These are phyloP conservation scores for Pisolithus sp. DNA, from an alignment of 768 basidiomycete species.

Conservation along the genomic window DNA sequence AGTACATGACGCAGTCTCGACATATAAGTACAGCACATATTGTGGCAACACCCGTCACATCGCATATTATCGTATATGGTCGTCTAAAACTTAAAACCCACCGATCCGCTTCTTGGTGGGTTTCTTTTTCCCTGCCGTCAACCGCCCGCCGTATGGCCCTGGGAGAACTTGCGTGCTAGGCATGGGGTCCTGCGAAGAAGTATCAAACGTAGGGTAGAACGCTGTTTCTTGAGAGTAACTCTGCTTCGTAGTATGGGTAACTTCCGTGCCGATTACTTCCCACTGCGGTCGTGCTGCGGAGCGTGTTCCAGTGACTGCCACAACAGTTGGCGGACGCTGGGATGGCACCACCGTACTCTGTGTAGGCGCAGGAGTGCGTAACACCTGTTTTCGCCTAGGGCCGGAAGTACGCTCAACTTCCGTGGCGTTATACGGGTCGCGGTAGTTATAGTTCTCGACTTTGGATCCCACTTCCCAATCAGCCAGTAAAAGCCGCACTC, in stretches of 20 bases:
- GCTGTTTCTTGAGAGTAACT: slow-evolving; percentile 14
- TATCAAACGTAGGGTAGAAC: slow-evolving; percentile 3
- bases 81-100: slow-evolving; percentile 51
- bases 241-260: slow-evolving; percentile 10
- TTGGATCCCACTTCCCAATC: slow-evolving; percentile 61
- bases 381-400: slow-evolving; percentile 10
- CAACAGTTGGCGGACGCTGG: slow-evolving; percentile 36
- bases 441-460: slow-evolving; percentile 44
- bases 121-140: slow-evolving; percentile 48
- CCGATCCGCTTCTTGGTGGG: slow-evolving; percentile 60
- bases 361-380: neutral
- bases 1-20: neutral
- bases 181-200: slow-evolving; percentile 39
- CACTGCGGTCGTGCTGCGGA: slow-evolving; percentile 8
- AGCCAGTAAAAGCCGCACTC: slow-evolving; percentile 56
- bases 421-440: slow-evolving; percentile 46
- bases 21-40: neutral
- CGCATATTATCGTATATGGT: too few species aligned
- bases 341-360: slow-evolving; percentile 18
- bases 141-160: slow-evolving; percentile 65
- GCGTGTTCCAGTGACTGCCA: slow-evolving; percentile 24
- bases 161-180: slow-evolving; percentile 67
- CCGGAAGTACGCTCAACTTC: slow-evolving; percentile 13
- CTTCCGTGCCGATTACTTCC: neutral
- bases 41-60: too few species aligned